These are phyloP conservation scores for Talaromyces trachyspermus DNA, from an alignment of 495 filamentous ascomycete genomes.

Conservation along the genomic window DNA sequence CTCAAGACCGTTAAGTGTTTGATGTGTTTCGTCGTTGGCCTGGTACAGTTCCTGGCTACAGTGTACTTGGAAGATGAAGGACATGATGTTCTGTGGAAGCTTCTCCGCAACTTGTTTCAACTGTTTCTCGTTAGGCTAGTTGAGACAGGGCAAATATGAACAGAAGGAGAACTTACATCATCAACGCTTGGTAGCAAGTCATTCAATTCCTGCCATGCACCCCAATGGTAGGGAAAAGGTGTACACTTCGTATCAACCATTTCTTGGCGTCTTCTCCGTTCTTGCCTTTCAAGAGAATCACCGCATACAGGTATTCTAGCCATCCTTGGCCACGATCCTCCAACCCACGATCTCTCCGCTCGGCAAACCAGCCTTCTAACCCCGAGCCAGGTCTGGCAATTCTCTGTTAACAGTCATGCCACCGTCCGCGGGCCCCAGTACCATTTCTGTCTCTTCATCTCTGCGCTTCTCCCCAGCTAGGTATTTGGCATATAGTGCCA, in stretches of 20 bases:
- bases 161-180: constrained; percentile 56
- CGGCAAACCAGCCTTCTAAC: constrained; percentile 68
- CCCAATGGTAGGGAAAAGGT: constrained; percentile 93
- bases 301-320: constrained; percentile 92
- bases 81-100: constrained; percentile 85
- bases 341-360: constrained; percentile 48
- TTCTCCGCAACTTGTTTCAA: constrained; percentile 49
- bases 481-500: constrained; percentile 86
- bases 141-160: background rate
- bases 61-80: constrained; percentile 86
- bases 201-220: constrained; percentile 84
- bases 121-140: constrained; percentile 21
- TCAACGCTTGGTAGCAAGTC: constrained; percentile 70
- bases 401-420: constrained; percentile 79
- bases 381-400: constrained; percentile 62
- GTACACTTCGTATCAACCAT: constrained; percentile 78
- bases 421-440: constrained; percentile 85
- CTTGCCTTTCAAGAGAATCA: constrained; percentile 83
- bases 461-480: constrained; percentile 92
- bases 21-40: constrained; percentile 59
- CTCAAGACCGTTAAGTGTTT: constrained; percentile 66
- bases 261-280: constrained; percentile 76
- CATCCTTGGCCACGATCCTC: constrained; percentile 74
- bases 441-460: constrained; percentile 96
- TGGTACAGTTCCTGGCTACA: constrained; percentile 88